phyloP scores from a whole-genome alignment of 108 stramenopile genomes.

The Nitzschia sp. region DNA sequence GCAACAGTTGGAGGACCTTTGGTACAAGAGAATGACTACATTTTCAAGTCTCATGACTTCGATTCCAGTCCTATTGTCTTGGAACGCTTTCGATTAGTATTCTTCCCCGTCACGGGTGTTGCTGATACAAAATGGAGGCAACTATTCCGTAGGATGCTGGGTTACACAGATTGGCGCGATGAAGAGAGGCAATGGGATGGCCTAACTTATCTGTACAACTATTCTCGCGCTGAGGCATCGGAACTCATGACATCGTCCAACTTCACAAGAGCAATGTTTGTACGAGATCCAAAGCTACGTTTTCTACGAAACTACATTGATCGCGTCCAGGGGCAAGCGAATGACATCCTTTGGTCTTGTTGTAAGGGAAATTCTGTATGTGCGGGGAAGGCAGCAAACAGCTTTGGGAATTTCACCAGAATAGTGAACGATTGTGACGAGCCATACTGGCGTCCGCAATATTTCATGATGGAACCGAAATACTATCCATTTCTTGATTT shows the following conservation, averaged over 20 bases:
- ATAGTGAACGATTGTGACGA: conserved; percentile 11
- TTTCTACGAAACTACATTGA: not conserved
- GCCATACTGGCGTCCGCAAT: conserved; percentile 30
- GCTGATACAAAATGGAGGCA: conserved; percentile 47
- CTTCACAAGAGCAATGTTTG: conserved; percentile 67
- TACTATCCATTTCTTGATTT: conserved; percentile 48
- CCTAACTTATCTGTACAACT: conserved; percentile 46
- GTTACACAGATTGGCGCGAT: conserved; percentile 38
- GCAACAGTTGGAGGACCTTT: not conserved
- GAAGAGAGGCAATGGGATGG: conserved; percentile 13
- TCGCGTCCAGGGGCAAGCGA: not conserved
- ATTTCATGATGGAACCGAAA: conserved; percentile 38
- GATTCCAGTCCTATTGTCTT: conserved; percentile 52
- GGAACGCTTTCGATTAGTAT: conserved; percentile 46
- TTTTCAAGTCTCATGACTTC: conserved; percentile 17
- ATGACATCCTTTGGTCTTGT: not conserved
- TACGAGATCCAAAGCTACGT: conserved; percentile 45
- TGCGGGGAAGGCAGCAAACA: not conserved
- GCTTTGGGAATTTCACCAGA: not conserved
- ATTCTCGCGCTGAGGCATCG: conserved; percentile 38
- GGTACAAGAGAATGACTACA: conserved; percentile 28
- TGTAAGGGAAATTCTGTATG: not conserved
- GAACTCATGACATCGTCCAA: conserved; percentile 52
- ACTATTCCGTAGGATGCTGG: conserved; percentile 53
- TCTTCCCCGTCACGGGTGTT: conserved; percentile 54